These are phyloP conservation scores for Panellus pusillus DNA, from an alignment of 768 basidiomycete genomes.

Conservation along the genomic window DNA sequence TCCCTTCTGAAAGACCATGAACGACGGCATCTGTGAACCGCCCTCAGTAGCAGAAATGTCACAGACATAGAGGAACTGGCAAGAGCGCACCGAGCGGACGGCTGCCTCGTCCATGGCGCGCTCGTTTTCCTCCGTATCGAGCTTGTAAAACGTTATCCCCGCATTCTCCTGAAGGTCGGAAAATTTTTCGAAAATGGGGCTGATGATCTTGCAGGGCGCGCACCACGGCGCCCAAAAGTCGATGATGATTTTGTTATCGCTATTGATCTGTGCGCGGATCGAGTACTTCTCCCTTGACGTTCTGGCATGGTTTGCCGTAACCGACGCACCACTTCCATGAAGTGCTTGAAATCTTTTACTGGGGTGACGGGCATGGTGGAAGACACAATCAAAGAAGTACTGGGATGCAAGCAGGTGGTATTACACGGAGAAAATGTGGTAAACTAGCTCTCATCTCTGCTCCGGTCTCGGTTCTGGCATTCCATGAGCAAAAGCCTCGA, in stretches of 20 bases:
- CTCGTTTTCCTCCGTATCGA: constrained; percentile 64
- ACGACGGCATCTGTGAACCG: constrained; percentile 37
- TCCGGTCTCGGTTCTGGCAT: constrained; percentile 44
- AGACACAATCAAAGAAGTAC: too few species aligned
- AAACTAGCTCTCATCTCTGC: constrained; percentile 24
- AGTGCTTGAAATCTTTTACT: constrained; percentile 37
- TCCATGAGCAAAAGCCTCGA: background rate
- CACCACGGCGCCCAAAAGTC: constrained; percentile 84
- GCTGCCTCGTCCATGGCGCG: constrained; percentile 59
- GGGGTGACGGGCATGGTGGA: constrained; percentile 39
- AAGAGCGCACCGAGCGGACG: constrained; percentile 56
- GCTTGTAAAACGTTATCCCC: constrained; percentile 64
- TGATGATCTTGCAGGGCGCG: constrained; percentile 67
- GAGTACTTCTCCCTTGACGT: too few species aligned
- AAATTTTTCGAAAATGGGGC: constrained; percentile 64
- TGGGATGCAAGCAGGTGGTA: too few species aligned
- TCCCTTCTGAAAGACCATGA: constrained; percentile 29
- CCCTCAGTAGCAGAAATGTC: too few species aligned
- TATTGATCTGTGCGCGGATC: constrained; percentile 38
- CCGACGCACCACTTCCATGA: constrained; percentile 44
- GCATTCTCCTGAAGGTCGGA: constrained; percentile 32
- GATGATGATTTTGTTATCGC: constrained; percentile 49
- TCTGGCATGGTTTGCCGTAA: background rate
- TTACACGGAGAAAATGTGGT: background rate
- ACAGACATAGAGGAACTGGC: background rate